Base-by-base conservation (phyloP, 257 asterid genomes). In the Paulownia fortunei region DNA sequence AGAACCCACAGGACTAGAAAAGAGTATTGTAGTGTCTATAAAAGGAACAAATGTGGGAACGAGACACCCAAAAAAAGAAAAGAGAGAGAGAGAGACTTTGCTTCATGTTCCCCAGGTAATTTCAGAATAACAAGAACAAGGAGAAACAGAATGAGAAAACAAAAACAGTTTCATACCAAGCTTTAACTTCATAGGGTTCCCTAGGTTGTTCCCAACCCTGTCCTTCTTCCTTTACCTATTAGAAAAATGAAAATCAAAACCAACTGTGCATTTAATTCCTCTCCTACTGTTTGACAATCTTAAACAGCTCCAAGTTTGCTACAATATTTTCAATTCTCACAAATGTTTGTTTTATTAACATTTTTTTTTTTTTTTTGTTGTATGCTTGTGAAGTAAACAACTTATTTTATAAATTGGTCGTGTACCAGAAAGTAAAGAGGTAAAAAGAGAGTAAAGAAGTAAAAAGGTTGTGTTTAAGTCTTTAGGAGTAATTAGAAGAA, bases 141-240 rank as follows among this genome's bases (percentile, higher is more conserved):
- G 67, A 74, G 63, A 77, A 73, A 69, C 13, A 46, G 81, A 75
- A 16, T 19, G 60, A 71, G 68, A 59, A 52, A 58, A 26, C 3
- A 76, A 46, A 26, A 76, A 42, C 6, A 52, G 72, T 55, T 65
- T 16, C 83, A 56, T 93, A 96, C 99, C 98, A 87, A 74, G 92
- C 96, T 87, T 93, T 87, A 52, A 92, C 86, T 89, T 96, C 98
- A 84, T 92, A 96, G 23, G 97, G 99, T 76, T 83, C 98, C 82
- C 99, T 91, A 32, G 99, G 97, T 66, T 92, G 89, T 86, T 96
- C 99, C 99, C 99, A 96, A 66, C 97, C 95, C 69, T 89, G 94
- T 60, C 97, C 98, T 70, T 96, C 97, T 81, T 86, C 88, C 68
- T 79, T 82, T 18, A 96, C 98, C 98, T 95, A 86, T 71, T 77